Conservation (phyloP, 2,329 filamentous ascomycete species). For the Clarireedia monteithiana region DNA sequence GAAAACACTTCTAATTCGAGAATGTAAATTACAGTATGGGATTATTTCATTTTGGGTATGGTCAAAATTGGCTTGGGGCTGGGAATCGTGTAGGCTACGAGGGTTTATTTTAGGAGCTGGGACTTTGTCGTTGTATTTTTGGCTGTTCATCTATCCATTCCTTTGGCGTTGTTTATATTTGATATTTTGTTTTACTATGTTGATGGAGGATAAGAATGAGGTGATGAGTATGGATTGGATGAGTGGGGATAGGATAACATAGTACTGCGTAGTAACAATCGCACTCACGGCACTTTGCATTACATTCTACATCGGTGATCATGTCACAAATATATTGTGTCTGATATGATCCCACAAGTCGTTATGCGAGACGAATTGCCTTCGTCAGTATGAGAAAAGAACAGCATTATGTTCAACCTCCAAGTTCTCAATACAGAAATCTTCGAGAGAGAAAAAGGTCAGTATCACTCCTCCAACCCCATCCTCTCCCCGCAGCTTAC, state of each 20-base stretch:
- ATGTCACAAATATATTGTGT: too few species aligned
- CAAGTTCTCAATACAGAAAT: too few species aligned
- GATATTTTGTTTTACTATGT: constrained; percentile 1
- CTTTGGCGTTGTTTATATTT: constrained; percentile 8
- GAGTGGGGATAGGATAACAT: not conserved
- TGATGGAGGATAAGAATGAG: not conserved
- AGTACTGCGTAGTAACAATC: constrained; percentile 1
- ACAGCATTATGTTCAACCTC: too few species aligned
- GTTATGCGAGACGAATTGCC: too few species aligned
- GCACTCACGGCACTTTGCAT: not conserved
- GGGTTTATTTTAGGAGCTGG: not conserved
- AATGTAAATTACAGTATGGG: constrained; percentile 2
- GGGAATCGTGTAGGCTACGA: not conserved
- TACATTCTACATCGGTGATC: not conserved
- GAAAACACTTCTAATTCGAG: constrained; percentile 2
- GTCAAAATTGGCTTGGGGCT: constrained; percentile 1
- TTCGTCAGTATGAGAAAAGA: too few species aligned
- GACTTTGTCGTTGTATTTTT: not conserved
- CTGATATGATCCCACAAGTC: not conserved
- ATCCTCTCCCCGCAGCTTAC: too few species aligned
- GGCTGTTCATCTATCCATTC: constrained; percentile 4
- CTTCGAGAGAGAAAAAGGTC: too few species aligned
- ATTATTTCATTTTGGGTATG: not conserved
- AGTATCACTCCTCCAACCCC: too few species aligned
- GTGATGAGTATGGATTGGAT: not conserved